Percentiles rank a stretch among this genome's conserved stretches.
phyloP scores from a whole-genome alignment of 176 grass and related monocot species.

The Typha latifolia region DNA sequence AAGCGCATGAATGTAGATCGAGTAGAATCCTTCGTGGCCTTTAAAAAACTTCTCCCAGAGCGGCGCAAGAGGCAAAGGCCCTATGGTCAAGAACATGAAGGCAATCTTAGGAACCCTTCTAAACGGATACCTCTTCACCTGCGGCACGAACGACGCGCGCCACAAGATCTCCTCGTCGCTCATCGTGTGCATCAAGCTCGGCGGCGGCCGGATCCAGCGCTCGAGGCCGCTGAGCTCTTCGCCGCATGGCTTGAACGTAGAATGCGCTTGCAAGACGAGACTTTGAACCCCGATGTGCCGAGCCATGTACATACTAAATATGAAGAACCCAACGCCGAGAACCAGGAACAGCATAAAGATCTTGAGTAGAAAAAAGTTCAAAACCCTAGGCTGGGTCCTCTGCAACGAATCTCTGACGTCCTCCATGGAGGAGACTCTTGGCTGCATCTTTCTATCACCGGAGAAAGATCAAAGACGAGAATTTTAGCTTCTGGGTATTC shows the following conservation, averaged over 20 bases:
- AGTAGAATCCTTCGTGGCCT: slow-evolving; percentile 66
- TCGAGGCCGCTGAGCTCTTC: slow-evolving; percentile 36
- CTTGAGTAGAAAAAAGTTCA: slow-evolving; percentile 50
- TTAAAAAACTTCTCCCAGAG: slow-evolving; percentile 88
- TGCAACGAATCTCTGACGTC: slow-evolving; percentile 53
- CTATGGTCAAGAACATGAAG: slow-evolving; percentile 95
- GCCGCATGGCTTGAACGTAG: not conserved
- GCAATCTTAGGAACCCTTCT: slow-evolving; percentile 71
- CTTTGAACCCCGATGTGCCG: slow-evolving; percentile 43
- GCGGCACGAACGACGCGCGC: slow-evolving; percentile 74
- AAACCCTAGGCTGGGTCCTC: slow-evolving; percentile 35
- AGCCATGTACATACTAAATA: slow-evolving; percentile 63
- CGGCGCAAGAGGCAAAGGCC: slow-evolving; percentile 68
- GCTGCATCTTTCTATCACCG: slow-evolving; percentile 34
- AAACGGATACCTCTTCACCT: slow-evolving; percentile 53
- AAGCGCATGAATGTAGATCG: slow-evolving; percentile 69
- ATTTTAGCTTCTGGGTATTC: not conserved
- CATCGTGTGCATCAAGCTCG: slow-evolving; percentile 49
- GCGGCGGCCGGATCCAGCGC: slow-evolving; percentile 48
- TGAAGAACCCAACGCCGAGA: slow-evolving; percentile 63
- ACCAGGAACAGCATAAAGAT: slow-evolving; percentile 58
- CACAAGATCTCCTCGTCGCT: slow-evolving; percentile 84
- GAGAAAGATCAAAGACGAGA: not conserved
- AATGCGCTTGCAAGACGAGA: not conserved
- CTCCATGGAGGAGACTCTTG: slow-evolving; percentile 64